phyloP scores from a whole-genome alignment of 805 yeast species.

The Blastobotrys parvus region DNA sequence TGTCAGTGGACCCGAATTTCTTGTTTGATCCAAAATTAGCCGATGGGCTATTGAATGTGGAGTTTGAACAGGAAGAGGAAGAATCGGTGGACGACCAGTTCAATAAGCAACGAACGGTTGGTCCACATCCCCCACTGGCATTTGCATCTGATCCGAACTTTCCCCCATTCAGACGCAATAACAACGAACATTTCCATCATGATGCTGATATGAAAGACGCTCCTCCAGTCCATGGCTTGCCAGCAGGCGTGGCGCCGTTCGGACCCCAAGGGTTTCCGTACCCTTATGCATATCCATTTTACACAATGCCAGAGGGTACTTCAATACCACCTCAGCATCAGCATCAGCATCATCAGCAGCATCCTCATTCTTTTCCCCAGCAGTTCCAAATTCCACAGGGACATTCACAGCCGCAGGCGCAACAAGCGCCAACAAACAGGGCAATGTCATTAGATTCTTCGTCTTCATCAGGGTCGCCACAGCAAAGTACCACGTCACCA shows the following conservation, averaged over 20 bases:
- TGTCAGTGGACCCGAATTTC: slow-evolving; percentile 25
- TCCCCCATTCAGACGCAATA: slow-evolving; percentile 4
- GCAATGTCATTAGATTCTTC: no score
- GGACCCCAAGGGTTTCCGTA: no score
- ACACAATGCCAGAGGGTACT: background rate
- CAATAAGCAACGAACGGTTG: background rate
- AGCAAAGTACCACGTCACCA: background rate
- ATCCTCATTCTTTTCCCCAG: background rate
- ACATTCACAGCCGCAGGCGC: background rate
- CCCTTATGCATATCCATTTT: no score
- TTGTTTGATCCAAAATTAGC: slow-evolving; percentile 25
- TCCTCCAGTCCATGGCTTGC: no score
- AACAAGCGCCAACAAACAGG: background rate
- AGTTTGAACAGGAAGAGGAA: background rate
- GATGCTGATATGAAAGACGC: background rate
- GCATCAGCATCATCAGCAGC: background rate
- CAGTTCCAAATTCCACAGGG: no score
- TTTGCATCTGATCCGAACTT: slow-evolving; percentile 9
- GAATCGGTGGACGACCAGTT: background rate
- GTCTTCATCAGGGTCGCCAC: background rate
- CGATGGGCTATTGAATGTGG: slow-evolving; percentile 13
- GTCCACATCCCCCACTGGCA: slow-evolving; percentile 5
- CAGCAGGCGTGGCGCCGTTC: no score
- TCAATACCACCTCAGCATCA: background rate
- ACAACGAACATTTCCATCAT: background rate